phyloP scores from a whole-genome alignment of 768 basidiomycete genomes.

The Pleurotus salmoneostramineus region DNA sequence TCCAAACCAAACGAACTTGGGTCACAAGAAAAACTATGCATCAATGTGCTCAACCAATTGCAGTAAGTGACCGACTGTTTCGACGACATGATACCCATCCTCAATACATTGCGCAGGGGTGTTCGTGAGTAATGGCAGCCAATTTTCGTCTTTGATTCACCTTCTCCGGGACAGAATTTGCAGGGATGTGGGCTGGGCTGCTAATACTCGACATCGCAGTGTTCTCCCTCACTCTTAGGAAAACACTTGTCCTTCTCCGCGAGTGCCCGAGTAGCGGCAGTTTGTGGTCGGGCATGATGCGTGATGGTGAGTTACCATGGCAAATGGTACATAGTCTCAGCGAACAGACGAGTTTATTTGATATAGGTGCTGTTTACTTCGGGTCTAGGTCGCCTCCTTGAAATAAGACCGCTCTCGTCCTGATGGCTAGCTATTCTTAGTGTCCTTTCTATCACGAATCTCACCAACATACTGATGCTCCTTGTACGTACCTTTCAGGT shows the following conservation, averaged over 20 bases:
- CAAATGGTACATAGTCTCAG: too few relatives aligned
- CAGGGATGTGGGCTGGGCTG: slow-evolving; percentile 33
- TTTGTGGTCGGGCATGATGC: slow-evolving; percentile 29
- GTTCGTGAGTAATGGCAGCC: background rate
- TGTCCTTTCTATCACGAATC: slow-evolving; percentile 29
- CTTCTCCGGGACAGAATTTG: slow-evolving; percentile 21
- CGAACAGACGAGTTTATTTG: too few relatives aligned
- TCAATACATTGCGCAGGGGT: background rate
- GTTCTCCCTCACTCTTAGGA: slow-evolving; percentile 36
- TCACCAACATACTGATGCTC: slow-evolving; percentile 33
- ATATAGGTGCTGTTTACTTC: slow-evolving; percentile 38
- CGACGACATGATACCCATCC: background rate
- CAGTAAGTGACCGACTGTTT: background rate
- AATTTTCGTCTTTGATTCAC: background rate
- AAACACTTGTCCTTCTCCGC: slow-evolving; percentile 25
- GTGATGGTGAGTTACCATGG: slow-evolving; percentile 36
- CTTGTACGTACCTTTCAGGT: slow-evolving; percentile 20
- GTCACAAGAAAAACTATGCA: background rate
- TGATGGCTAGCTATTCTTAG: slow-evolving; percentile 21
- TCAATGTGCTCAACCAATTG: background rate
- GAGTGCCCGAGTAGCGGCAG: slow-evolving; percentile 13
- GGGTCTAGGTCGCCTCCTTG: too few relatives aligned
- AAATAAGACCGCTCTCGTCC: background rate
- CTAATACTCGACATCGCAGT: slow-evolving; percentile 35
- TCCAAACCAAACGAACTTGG: background rate